Percentiles rank a stretch among this genome's conserved stretches.
phyloP scores from a whole-genome alignment of 306 rosid species.

The Vigna trinervia region DNA sequence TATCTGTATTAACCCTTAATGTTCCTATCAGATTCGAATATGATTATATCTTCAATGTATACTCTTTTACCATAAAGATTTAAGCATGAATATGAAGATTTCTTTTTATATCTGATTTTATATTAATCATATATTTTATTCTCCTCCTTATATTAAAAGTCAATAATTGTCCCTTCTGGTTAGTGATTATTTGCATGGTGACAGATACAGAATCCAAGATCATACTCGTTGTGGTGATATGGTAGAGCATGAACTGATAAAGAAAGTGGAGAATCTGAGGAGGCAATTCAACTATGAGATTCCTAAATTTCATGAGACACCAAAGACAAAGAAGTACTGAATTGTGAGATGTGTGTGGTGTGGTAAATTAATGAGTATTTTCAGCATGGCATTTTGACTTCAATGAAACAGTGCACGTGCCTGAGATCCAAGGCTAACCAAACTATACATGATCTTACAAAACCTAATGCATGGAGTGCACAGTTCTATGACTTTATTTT shows the following conservation, averaged over 20 bases:
- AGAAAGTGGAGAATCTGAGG: constrained; percentile 8
- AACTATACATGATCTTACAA: background rate
- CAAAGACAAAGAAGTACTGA: constrained; percentile 41
- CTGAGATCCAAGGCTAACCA: background rate
- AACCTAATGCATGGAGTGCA: background rate
- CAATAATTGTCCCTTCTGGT: background rate
- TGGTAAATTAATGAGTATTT: background rate
- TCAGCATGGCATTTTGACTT: background rate
- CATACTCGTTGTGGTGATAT: background rate
- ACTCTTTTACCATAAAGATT: background rate
- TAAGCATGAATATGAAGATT: background rate
- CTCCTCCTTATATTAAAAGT: background rate
- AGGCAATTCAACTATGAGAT: constrained; percentile 31
- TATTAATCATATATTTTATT: constrained; percentile 1
- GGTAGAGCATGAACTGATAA: background rate
- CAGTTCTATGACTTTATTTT: background rate
- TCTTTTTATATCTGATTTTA: background rate
- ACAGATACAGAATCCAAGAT: constrained; percentile 21
- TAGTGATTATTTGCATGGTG: constrained; percentile 18
- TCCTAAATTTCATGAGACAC: constrained; percentile 31
- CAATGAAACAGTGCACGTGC: background rate
- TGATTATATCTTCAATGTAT: no score
- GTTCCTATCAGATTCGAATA: no score
- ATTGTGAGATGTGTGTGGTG: constrained; percentile 38
- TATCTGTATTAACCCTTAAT: background rate